phyloP scores from a whole-genome alignment of 1,284 basidiomycete species.

The Sanghuangporus weigelae region DNA sequence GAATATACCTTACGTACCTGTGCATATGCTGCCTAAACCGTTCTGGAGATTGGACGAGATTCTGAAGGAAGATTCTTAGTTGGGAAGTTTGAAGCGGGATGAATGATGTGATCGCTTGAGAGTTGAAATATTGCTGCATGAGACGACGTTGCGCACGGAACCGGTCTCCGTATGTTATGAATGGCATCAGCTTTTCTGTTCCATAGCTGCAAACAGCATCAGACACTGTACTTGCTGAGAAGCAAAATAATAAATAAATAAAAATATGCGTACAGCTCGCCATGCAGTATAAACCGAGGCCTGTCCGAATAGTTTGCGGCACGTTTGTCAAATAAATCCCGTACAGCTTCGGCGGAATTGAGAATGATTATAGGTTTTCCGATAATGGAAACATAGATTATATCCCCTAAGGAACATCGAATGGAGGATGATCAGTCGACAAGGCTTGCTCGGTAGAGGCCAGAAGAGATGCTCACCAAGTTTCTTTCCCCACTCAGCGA shows the following conservation, averaged over 20 bases:
- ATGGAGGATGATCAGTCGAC: not conserved
- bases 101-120: conserved; percentile 24
- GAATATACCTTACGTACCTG: conserved; percentile 21
- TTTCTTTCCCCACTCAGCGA: conserved; percentile 29
- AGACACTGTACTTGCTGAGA: not conserved
- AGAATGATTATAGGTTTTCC: conserved; percentile 32
- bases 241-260: not conserved
- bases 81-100: conserved; percentile 28
- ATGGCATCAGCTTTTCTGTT: conserved; percentile 29
- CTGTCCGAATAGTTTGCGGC: conserved; percentile 34
- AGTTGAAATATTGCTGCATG: conserved; percentile 28
- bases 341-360: conserved; percentile 26
- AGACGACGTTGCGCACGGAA: conserved; percentile 34
- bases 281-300: conserved; percentile 28
- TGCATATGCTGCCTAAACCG: conserved; percentile 25
- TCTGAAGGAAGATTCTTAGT: conserved; percentile 26
- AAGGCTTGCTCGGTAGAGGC: not conserved
- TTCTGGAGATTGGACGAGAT: conserved; percentile 26
- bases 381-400: conserved; percentile 18
- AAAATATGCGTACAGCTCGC: conserved; percentile 23
- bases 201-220: conserved; percentile 19
- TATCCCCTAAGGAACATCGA: conserved; percentile 2
- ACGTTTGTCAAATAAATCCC: conserved; percentile 33
- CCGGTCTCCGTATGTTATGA: conserved; percentile 29
- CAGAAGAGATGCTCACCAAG: conserved; percentile 23